These are phyloP conservation scores for Boletus coccyginus DNA, from an alignment of 768 basidiomycete species.

Conservation along the genomic window DNA sequence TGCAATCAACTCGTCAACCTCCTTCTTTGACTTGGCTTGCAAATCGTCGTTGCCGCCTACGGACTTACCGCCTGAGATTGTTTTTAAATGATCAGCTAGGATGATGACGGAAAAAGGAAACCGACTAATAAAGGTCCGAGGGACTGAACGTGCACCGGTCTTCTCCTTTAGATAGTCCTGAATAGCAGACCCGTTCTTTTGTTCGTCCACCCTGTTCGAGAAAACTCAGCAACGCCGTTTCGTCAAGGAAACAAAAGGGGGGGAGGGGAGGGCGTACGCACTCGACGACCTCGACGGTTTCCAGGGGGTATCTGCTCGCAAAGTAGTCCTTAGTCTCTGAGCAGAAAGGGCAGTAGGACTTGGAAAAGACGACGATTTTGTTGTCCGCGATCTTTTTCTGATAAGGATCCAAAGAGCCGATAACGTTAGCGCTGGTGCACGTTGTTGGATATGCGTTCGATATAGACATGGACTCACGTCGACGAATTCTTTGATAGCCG, in stretches of 20 bases:
- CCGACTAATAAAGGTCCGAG: constrained; percentile 74
- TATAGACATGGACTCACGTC: constrained; percentile 31
- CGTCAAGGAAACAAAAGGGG: not conserved
- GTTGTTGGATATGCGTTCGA: no score
- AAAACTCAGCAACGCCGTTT: not conserved
- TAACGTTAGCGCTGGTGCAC: constrained; percentile 23
- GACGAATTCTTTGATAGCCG: constrained; percentile 37
- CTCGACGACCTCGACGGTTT: constrained; percentile 45
- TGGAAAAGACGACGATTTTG: constrained; percentile 61
- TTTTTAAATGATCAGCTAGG: not conserved
- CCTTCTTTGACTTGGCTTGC: not conserved
- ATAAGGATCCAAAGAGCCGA: constrained; percentile 34
- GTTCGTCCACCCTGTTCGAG: constrained; percentile 47
- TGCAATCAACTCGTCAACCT: constrained; percentile 13
- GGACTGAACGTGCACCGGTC: constrained; percentile 71
- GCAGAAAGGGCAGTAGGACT: constrained; percentile 56
- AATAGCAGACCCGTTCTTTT: constrained; percentile 57
- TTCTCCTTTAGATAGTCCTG: constrained; percentile 62
- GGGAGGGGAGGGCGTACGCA: constrained; percentile 25
- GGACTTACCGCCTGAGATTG: constrained; percentile 13
- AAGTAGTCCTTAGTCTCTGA: constrained; percentile 48
- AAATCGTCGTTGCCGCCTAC: constrained; percentile 24
- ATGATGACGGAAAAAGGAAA: not conserved
- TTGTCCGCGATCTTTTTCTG: constrained; percentile 47
- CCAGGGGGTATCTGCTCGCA: constrained; percentile 35